phyloP scores from a whole-genome alignment of 148 eudicot species.

The Silene latifolia region DNA sequence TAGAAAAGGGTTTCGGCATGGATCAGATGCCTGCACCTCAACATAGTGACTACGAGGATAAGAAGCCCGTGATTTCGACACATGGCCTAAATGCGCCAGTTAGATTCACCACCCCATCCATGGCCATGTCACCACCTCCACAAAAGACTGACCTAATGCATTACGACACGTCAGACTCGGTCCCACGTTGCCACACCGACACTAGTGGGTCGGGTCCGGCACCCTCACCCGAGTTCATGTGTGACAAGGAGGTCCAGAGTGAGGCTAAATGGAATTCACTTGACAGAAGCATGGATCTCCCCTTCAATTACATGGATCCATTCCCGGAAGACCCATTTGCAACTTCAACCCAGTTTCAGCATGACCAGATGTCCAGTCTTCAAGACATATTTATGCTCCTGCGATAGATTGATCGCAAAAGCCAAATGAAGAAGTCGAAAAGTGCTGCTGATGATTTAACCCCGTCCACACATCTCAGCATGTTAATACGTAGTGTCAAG shows the following conservation, averaged over 20 bases:
- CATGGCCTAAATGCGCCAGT: background rate
- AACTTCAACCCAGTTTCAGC: conserved; percentile 29
- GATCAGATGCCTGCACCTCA: conserved; percentile 18
- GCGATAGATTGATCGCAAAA: conserved; percentile 10
- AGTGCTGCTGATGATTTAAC: background rate
- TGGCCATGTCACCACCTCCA: conserved; percentile 19
- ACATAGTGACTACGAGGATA: conserved; percentile 38
- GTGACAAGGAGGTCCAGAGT: conserved; percentile 70
- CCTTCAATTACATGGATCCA: conserved; percentile 44
- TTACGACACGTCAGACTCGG: conserved; percentile 57
- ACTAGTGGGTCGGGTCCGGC: conserved; percentile 50
- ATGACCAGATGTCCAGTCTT: conserved; percentile 38
- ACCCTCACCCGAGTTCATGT: conserved; percentile 45
- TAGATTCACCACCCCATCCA: conserved; percentile 5
- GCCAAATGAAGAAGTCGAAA: background rate
- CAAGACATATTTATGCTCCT: conserved; percentile 49
- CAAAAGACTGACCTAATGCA: conserved; percentile 32
- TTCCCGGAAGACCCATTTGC: conserved; percentile 43
- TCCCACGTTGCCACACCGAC: conserved; percentile 56
- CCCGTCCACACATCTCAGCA: conserved; percentile 13
- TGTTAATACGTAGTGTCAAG: conserved; percentile 30
- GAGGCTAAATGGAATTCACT: conserved; percentile 46
- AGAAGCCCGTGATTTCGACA: conserved; percentile 35
- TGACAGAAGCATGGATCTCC: conserved; percentile 30
- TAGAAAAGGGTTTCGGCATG: conserved; percentile 31